Percentiles rank a stretch among this genome's conserved stretches.
phyloP scores from a whole-genome alignment of 2,329 filamentous ascomycete genomes.

The Emericellopsis cladophorae region DNA sequence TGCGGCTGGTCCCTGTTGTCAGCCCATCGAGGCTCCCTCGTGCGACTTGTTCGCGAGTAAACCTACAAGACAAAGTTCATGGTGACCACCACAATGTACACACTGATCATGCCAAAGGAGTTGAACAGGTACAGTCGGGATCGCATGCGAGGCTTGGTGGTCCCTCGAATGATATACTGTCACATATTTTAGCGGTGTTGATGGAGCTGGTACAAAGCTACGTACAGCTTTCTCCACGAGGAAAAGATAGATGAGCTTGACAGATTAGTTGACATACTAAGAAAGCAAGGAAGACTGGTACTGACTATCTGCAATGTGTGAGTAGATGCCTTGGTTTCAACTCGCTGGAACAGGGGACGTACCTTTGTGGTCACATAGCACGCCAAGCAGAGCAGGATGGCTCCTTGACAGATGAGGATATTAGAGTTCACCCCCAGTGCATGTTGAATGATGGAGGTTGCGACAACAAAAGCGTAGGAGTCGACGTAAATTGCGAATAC shows the following conservation, averaged over 20 bases:
- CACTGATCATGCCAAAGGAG: constrained; percentile 38
- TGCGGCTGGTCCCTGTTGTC: constrained; percentile 28
- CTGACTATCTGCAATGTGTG: not conserved
- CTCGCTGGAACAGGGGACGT: no score
- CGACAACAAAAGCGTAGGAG: constrained; percentile 46
- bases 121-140: constrained; percentile 50
- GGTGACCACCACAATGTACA: constrained; percentile 33
- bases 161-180: constrained; percentile 44
- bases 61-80: constrained; percentile 49
- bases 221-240: constrained; percentile 50
- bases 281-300: no score
- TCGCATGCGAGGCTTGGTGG: constrained; percentile 34
- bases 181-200: not conserved
- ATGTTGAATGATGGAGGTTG: constrained; percentile 41
- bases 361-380: constrained; percentile 55
- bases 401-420: constrained; percentile 36
- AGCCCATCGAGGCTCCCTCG: not conserved
- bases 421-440: constrained; percentile 43
- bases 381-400: constrained; percentile 46
- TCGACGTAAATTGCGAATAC: constrained; percentile 47
- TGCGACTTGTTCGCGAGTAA: not conserved
- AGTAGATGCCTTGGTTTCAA: not conserved
- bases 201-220: not conserved
- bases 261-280: not conserved
- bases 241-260: constrained; percentile 49